A percentile compares a stretch with the other conserved stretches of the same genome.
Evolutionary conservation across 1,284 basidiomycete species (phyloP).

Genomic region (Gastroboletus turbinatus): DNA sequence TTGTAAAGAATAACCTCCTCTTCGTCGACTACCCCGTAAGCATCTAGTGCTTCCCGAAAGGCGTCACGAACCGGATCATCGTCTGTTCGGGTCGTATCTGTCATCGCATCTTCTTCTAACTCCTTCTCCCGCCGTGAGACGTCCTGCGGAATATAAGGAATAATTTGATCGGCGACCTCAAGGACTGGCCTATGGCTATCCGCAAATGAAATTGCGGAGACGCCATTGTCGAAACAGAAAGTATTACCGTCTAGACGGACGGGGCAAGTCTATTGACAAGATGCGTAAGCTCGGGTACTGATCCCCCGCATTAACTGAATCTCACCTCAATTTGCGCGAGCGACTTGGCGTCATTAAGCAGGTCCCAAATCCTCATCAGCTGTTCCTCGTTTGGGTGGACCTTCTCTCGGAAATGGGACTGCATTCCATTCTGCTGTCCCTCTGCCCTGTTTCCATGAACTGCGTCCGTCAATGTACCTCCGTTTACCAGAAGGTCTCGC

Average conservation of each 20-base stretch:
- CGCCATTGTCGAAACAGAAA: slow-evolving; percentile 18
- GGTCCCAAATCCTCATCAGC: slow-evolving; percentile 88
- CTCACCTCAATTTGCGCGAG: slow-evolving; percentile 62
- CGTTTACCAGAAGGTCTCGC: slow-evolving; percentile 48
- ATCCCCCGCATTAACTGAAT: slow-evolving; percentile 8
- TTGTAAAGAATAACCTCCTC: slow-evolving; percentile 64
- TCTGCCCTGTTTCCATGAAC: slow-evolving; percentile 19
- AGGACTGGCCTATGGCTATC: neutral
- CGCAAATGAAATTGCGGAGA: slow-evolving; percentile 8
- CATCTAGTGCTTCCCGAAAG: slow-evolving; percentile 61
- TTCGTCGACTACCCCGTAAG: slow-evolving; percentile 39
- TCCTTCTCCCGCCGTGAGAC: slow-evolving; percentile 3
- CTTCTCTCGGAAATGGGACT: slow-evolving; percentile 40
- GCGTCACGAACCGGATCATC: slow-evolving; percentile 82
- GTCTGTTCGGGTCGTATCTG: slow-evolving; percentile 69
- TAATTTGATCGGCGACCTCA: slow-evolving; percentile 18
- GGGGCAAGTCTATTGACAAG: slow-evolving; percentile 27
- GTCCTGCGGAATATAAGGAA: slow-evolving; percentile 5
- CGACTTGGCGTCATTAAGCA: slow-evolving; percentile 73
- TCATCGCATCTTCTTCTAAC: slow-evolving; percentile 65
- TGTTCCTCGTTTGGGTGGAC: slow-evolving; percentile 95
- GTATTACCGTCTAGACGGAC: slow-evolving; percentile 21
- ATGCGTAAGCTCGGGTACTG: slow-evolving; percentile 15
- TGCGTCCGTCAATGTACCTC: slow-evolving; percentile 1
- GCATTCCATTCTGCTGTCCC: slow-evolving; percentile 17